Percentiles rank a stretch among this genome's conserved stretches.
phyloP scores from a whole-genome alignment of 192 early-diverging fungal genomes.

The Phlyctochytrium planicorne region DNA sequence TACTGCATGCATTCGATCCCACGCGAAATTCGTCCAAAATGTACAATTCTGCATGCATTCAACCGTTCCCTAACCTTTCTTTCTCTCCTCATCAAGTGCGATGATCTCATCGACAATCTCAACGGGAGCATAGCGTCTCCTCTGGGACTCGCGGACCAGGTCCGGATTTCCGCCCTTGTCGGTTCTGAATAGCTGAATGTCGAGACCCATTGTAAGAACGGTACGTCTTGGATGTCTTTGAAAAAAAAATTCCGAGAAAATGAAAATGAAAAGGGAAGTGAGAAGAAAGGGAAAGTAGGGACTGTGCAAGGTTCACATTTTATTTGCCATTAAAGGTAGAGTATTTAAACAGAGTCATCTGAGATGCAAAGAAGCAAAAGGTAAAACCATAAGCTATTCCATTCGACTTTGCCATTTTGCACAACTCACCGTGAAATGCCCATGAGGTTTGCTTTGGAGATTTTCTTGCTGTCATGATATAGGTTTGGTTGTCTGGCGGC shows the following conservation, averaged over 20 bases:
- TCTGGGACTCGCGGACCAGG: conserved; percentile 89
- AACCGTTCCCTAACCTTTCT: conserved; percentile 57
- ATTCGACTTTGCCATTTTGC: not conserved
- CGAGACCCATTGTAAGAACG: conserved; percentile 50
- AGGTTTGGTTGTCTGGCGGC: conserved; percentile 46
- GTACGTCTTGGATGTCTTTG: too few relatives aligned
- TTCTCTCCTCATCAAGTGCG: conserved; percentile 86
- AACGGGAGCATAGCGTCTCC: conserved; percentile 66
- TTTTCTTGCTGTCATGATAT: conserved; percentile 36
- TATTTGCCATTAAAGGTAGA: too few relatives aligned
- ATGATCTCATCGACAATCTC: conserved; percentile 92
- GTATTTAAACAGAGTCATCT: not conserved
- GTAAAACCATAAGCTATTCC: too few relatives aligned
- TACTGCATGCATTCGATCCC: too few relatives aligned
- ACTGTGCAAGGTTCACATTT: too few relatives aligned
- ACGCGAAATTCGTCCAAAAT: too few relatives aligned
- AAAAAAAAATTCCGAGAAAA: conserved; percentile 2
- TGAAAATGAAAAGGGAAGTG: too few relatives aligned
- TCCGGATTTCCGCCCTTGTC: conserved; percentile 95
- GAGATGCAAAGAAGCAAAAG: too few relatives aligned
- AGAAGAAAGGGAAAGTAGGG: too few relatives aligned
- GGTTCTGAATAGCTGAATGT: conserved; percentile 87
- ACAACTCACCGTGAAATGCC: conserved; percentile 51
- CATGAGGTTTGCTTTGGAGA: conserved; percentile 47
- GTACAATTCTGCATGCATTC: conserved; percentile 7